Base-by-base conservation (phyloP, 2,329 filamentous ascomycete species). In the Coniochaeta hoffmannii region DNA sequence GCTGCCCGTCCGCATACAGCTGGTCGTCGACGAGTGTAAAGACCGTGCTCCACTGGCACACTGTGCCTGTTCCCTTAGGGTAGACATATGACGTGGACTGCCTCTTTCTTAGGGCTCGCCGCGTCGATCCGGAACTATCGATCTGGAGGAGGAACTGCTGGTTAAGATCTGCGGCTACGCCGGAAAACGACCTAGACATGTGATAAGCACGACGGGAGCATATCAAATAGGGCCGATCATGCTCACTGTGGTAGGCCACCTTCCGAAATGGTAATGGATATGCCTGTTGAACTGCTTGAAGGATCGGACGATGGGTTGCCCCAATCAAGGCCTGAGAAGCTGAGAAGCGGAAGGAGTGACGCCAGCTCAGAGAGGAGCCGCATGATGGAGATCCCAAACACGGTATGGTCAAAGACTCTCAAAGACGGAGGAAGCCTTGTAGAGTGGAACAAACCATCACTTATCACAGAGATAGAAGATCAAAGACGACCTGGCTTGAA, bases 1-100 rank as follows among this genome's bases (percentile, higher is more conserved):
- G 53, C 38, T 49, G 14, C 26, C 32, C 15, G 41, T 55, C 53
- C 26, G 38, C 53, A 34, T 55, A 55, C 14, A 55, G 53, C 41
- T 55, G 53, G 26, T 55, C 28, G 41, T 31, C 53, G 41, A 55
- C 53, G 14, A 55, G 53, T 24, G 53, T 55, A 31, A 55, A 50
- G 26, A 55, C 41, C 17, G 53, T 49, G 38, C 38, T 38, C 17
- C 24, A 19, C 38, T 55, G 53, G 41, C 53, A 55, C 12, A 50
- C 19, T 34, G 53, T 28, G 28, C 53, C 14, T 10, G 28, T 50
- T 31, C 53, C 53, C n/a, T 50, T 22, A 11, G 53, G 38, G 38
- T 19, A 55, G 41, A 55, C 41, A 34, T 49, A 55, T 24, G 53
- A 26, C 53, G 53, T 49, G 28, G 36, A 19, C 2, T 35, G 41